Conservation (phyloP, 2,329 filamentous ascomycete species). For the Aspergillus pseudotamarii region DNA sequence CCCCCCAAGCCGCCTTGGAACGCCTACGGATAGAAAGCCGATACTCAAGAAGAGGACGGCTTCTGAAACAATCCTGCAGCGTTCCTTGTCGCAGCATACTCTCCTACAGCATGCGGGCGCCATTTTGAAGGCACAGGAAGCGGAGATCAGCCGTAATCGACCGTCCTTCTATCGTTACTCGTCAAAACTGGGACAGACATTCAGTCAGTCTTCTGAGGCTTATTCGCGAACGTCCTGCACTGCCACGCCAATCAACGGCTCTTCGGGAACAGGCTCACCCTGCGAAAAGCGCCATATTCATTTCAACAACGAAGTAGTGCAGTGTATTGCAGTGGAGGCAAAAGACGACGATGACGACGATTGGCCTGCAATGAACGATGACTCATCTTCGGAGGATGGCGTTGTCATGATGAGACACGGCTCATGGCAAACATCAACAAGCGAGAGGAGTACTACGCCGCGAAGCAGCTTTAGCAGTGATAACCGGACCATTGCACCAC, state of each 20-base stretch:
- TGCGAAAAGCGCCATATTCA: slow-evolving; percentile 80
- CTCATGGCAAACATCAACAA: slow-evolving; percentile 54
- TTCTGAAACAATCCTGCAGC: slow-evolving; percentile 91
- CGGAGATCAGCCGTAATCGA: slow-evolving; percentile 56
- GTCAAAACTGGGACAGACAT: slow-evolving; percentile 66
- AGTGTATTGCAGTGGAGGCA: slow-evolving; percentile 90
- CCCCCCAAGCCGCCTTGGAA: slow-evolving; percentile 58
- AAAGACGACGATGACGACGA: slow-evolving; percentile 68
- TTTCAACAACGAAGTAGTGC: slow-evolving; percentile 93
- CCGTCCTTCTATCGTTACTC: slow-evolving; percentile 56
- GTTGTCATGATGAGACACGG: slow-evolving; percentile 80
- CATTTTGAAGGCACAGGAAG: slow-evolving; percentile 80
- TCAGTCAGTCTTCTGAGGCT: slow-evolving; percentile 39
- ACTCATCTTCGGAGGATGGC: slow-evolving; percentile 74
- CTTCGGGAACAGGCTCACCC: slow-evolving; percentile 71
- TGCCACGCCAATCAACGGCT: slow-evolving; percentile 67
- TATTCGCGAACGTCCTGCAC: slow-evolving; percentile 21
- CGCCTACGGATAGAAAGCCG: slow-evolving; percentile 73
- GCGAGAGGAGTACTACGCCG: slow-evolving; percentile 52
- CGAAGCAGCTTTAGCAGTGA: slow-evolving; percentile 62
- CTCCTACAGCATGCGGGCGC: slow-evolving; percentile 87
- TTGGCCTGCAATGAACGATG: slow-evolving; percentile 47
- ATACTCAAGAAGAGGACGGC: slow-evolving; percentile 96
- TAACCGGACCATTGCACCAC: slow-evolving; percentile 83
- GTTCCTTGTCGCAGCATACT: slow-evolving; percentile 84